phyloP scores from a whole-genome alignment of 768 basidiomycete genomes.

The Mycena metata region DNA sequence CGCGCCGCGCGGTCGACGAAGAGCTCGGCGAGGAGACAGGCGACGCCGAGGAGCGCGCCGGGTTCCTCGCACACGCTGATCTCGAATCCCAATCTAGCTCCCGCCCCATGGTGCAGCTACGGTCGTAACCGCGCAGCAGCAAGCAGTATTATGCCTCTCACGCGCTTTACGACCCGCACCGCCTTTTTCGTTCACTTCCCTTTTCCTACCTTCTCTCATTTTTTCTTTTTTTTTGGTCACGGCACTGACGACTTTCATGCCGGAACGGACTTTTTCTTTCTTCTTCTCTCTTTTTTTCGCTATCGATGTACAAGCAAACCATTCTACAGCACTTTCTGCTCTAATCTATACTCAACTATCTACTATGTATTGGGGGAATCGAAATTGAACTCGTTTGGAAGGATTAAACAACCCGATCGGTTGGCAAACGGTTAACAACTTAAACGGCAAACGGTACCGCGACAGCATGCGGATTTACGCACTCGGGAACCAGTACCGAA shows the following conservation, averaged over 20 bases:
- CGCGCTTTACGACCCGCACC: neutral
- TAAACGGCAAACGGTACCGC: no score
- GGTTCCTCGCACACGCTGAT: constrained; percentile 30
- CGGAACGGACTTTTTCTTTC: constrained; percentile 6
- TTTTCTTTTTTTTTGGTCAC: neutral
- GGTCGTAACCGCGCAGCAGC: neutral
- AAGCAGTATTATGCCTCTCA: neutral
- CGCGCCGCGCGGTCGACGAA: constrained; percentile 71
- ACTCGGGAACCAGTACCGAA: no score
- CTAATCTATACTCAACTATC: constrained; percentile 32
- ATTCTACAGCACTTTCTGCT: neutral
- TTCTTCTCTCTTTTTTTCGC: constrained; percentile 10
- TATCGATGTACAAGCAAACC: no score
- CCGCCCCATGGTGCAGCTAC: constrained; percentile 29
- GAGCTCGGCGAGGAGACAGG: constrained; percentile 58
- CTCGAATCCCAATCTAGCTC: neutral
- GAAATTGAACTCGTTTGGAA: neutral
- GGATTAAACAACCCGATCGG: neutral
- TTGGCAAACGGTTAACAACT: no score
- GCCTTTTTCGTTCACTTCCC: neutral
- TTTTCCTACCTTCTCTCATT: neutral
- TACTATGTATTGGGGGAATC: constrained; percentile 22
- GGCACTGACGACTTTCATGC: neutral
- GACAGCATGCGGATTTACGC: no score
- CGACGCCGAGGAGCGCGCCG: constrained; percentile 34